phyloP scores from a whole-genome alignment of 345 rosid genomes.

The Gossypium longicalyx region DNA sequence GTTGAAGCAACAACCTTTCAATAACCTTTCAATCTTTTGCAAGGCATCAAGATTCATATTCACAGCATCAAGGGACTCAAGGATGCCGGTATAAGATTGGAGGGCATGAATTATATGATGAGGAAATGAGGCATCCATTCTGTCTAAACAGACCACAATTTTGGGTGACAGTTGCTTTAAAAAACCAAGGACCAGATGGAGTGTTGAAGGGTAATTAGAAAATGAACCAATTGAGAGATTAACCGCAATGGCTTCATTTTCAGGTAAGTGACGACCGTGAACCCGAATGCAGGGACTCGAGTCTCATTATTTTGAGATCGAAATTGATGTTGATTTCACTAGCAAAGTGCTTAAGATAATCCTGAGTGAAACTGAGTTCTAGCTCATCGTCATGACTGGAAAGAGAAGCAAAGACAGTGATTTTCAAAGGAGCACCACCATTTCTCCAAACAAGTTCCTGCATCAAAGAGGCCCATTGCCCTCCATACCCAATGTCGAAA shows the following conservation, averaged over 20 bases:
- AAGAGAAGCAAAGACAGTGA: slow-evolving; percentile 68
- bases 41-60: slow-evolving; percentile 59
- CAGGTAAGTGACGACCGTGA: slow-evolving; percentile 28
- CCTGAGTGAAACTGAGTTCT: slow-evolving; percentile 66
- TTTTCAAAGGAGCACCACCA: slow-evolving; percentile 54
- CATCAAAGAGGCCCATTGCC: slow-evolving; percentile 91
- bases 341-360: slow-evolving; percentile 67
- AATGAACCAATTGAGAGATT: slow-evolving; percentile 62
- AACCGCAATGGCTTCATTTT: slow-evolving; percentile 64
- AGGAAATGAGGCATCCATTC: slow-evolving; percentile 68
- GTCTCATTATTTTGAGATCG: slow-evolving; percentile 52
- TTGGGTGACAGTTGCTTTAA: slow-evolving; percentile 74
- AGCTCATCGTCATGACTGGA: slow-evolving; percentile 46
- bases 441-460: slow-evolving; percentile 70
- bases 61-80: slow-evolving; percentile 82
- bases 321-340: slow-evolving; percentile 55
- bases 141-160: slow-evolving; percentile 71
- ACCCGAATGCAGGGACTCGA: slow-evolving; percentile 49
- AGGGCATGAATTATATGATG: slow-evolving; percentile 69
- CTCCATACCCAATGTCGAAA: slow-evolving; percentile 85
- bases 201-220: slow-evolving; percentile 44
- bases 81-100: slow-evolving; percentile 50
- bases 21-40: slow-evolving; percentile 86
- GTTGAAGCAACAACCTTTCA: slow-evolving; percentile 69
- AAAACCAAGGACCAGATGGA: slow-evolving; percentile 57